A percentile compares a stretch with the other conserved stretches of the same genome.
phyloP scores from a whole-genome alignment of 2,329 filamentous ascomycete genomes.

The Microsporum audouinii region DNA sequence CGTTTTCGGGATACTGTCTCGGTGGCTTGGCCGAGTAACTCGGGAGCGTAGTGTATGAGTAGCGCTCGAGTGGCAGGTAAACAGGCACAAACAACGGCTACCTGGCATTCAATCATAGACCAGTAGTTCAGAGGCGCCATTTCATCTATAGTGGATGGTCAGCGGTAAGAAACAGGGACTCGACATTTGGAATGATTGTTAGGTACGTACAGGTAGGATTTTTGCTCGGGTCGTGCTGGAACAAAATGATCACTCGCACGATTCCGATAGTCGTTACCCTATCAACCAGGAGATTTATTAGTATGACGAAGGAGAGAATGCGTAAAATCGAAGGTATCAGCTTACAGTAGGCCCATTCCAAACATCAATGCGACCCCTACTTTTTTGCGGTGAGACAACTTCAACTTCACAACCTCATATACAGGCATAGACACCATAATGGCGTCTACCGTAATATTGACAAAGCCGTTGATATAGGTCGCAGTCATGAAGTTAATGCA shows the following conservation, averaged over 20 bases:
- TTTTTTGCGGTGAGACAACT: slow-evolving; percentile 14
- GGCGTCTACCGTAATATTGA: slow-evolving; percentile 17
- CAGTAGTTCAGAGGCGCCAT: slow-evolving; percentile 6
- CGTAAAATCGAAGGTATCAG: not conserved
- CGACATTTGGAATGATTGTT: not conserved
- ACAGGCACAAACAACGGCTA: slow-evolving; percentile 10
- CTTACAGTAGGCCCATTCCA: slow-evolving; percentile 2
- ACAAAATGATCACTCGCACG: not conserved
- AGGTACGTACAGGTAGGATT: not conserved
- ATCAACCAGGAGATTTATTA: not conserved
- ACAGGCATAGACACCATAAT: slow-evolving; percentile 18
- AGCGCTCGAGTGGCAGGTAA: slow-evolving; percentile 6
- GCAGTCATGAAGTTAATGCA: slow-evolving; percentile 17
- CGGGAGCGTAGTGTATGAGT: slow-evolving; percentile 5
- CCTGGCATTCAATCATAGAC: slow-evolving; percentile 9
- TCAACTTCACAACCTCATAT: slow-evolving; percentile 17
- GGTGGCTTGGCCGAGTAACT: not conserved
- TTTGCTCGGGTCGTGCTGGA: not conserved
- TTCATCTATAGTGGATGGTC: not conserved
- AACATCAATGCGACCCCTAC: slow-evolving; percentile 8
- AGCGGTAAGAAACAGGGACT: not conserved
- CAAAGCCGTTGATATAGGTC: slow-evolving; percentile 14
- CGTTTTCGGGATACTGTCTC: not conserved
- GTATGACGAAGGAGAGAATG: not conserved
- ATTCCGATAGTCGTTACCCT: not conserved